Conservation (phyloP, 345 rosid genomes). For the Pugionium dolabratum region DNA sequence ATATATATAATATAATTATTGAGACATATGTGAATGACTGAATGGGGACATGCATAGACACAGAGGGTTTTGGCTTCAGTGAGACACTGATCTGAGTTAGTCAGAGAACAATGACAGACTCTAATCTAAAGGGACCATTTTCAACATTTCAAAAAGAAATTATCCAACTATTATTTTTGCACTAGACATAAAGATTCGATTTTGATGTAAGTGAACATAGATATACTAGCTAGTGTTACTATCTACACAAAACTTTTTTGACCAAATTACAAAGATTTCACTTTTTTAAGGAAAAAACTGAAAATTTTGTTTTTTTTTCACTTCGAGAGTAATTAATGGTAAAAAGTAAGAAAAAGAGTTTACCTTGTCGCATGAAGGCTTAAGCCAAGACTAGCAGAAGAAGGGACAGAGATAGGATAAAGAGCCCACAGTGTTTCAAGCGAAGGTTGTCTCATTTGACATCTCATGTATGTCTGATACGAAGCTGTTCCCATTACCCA, state of each 20-base stretch:
- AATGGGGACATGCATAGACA: constrained; percentile 26
- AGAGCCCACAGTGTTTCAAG: constrained; percentile 79
- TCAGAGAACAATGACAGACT: constrained; percentile 32
- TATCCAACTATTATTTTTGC: constrained; percentile 22
- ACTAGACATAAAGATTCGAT: constrained; percentile 41
- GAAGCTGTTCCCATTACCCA: constrained; percentile 80
- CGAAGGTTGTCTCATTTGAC: constrained; percentile 80
- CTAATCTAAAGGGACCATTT: no score
- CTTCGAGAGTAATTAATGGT: constrained; percentile 26
- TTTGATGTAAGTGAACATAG: constrained; percentile 33
- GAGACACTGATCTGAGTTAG: constrained; percentile 40
- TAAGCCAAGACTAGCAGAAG: constrained; percentile 75
- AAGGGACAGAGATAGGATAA: constrained; percentile 83
- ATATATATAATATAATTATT: no score
- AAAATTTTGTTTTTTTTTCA: background rate
- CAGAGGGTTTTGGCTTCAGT: constrained; percentile 29
- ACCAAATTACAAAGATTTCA: constrained; percentile 30
- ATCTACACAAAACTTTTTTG: constrained; percentile 39
- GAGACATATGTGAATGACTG: no score
- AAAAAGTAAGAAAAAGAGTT: constrained; percentile 26
- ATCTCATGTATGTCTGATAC: constrained; percentile 74
- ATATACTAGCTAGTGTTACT: constrained; percentile 42
- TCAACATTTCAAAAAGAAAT: constrained; percentile 15
- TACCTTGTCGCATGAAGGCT: constrained; percentile 84
- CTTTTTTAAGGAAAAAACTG: no score